Base-by-base conservation (phyloP, 2,329 filamentous ascomycete genomes). In the Pyricularia grisea region DNA sequence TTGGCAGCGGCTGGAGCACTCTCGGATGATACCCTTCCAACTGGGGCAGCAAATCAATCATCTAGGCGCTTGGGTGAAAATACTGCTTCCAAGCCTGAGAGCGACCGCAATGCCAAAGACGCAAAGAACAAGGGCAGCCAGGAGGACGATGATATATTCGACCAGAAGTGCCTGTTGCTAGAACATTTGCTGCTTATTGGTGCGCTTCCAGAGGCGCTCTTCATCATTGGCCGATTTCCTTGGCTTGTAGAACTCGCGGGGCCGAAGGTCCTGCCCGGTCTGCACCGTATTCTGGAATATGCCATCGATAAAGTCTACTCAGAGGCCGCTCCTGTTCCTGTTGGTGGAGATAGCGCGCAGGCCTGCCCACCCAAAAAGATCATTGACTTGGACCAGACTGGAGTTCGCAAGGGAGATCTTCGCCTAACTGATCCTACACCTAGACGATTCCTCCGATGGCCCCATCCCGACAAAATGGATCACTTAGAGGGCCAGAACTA, bases 151-250 rank as follows among this genome's bases (percentile, higher is more conserved):
- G 91, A 94, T 70, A 92, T 92, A 1, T 83, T 87, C 17, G 94
- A 98, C 73, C 94, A 98, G 75, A 99, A 99, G 79, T 88, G 94
- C 0, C 83, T 90, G 64, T 83, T 99, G 0, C 84, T 99, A 27
- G 92, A 91, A 72, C 93, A 93, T 73, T 84, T 99, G 20, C 85
- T 99, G 2, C 92, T 92, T 4, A 95, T 97, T 70, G 95, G 96
- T 60, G 94, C 95, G 31, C 84, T 99, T 42, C 95, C 95, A 0
- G 95, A 99, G 79, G 90, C 95, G 1, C 83, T 99, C 1, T 98
- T 94, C 77, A 92, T 99, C 69, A 86, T 78, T 9, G 94, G 94
- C 42, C 90, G 91, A 68, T 97, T 97, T 74, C 92, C 93, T 17
- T 99, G 95, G 94, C 85, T 99, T 66, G 86, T 93, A 12, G 93